Base-by-base conservation (phyloP, 225 moss, liverwort and hornwort species). In the Physcomitrium patens region DNA sequence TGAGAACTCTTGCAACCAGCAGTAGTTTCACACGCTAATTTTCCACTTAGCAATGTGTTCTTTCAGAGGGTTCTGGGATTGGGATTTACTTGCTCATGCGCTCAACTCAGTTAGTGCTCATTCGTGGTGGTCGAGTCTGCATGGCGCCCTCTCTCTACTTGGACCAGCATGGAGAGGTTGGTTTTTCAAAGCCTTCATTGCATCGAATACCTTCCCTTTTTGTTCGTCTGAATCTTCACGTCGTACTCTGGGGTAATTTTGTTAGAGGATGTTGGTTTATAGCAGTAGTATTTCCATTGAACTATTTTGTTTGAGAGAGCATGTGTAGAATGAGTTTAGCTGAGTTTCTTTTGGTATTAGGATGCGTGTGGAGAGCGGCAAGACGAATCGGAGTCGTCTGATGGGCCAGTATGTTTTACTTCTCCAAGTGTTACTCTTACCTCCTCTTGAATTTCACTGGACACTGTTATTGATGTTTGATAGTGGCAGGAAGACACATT, bases 91-190 rank as follows among this genome's bases (percentile, higher is more conserved):
- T 97, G 69, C 83, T 91, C 7, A 78, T 97, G 91, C 86, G 85
- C 55, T 94, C 97, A 20, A 97, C 97, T 23, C 90, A 87, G 48
- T 73, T 97, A 65, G 84, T 94, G 71, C 87, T 97, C 50, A 87
- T 97, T 55, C 97, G 97, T 0, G 87, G 86, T 51, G 86, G 80
- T 55, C 91, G 97, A 20, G 86, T 90, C 50, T 94, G 90, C 89
- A 88, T 86, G 82, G 94, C 93, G 68, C 97, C 93, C 37, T 97
- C 97, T 1, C 76, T 97, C 12, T 97, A 97, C 76, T 84, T 97
- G 85, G 97, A 97, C 89, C 94, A 94, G 74, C 97, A 97, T 84
- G 97, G 97, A 65, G 97, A 97, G 94, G 97, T 97, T 65, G 83
- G 91, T 76, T 76, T 68, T 63, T 64, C 69, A 31, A 75, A 78